These are phyloP conservation scores for Thalassiosira pacifica DNA, from an alignment of 352 stramenopile species.

Conservation along the genomic window DNA sequence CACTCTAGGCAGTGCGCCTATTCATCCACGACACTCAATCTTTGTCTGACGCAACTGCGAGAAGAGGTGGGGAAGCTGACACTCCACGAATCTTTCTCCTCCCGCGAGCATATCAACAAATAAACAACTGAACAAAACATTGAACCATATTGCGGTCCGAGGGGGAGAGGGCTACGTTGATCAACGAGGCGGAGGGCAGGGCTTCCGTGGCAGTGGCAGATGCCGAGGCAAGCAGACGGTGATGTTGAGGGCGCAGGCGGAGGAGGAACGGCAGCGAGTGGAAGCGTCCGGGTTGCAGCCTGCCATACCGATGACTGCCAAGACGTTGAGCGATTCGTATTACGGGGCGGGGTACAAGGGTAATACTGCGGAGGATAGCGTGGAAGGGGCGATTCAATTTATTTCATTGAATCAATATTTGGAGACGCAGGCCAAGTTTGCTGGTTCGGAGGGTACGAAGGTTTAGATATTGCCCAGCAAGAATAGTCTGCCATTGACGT, in stretches of 20 bases:
- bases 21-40: slow-evolving; percentile 52
- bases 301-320: slow-evolving; percentile 35
- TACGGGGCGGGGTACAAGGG: slow-evolving; percentile 3
- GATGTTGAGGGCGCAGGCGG: slow-evolving; percentile 20
- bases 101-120: slow-evolving; percentile 57
- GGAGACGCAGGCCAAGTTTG: slow-evolving; percentile 43
- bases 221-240: slow-evolving; percentile 36
- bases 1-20: slow-evolving; percentile 58
- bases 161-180: slow-evolving; percentile 35
- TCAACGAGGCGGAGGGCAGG: slow-evolving; percentile 62
- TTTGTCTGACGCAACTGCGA: slow-evolving; percentile 60
- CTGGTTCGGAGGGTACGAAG: slow-evolving; percentile 28
- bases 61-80: slow-evolving; percentile 65
- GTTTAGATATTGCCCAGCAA: slow-evolving; percentile 42
- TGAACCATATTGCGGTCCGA: slow-evolving; percentile 59
- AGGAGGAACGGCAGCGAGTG: slow-evolving; percentile 18
- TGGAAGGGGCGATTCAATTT: slow-evolving; percentile 29
- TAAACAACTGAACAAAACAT: no score
- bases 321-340: background rate
- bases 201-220: slow-evolving; percentile 31
- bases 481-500: slow-evolving; percentile 35
- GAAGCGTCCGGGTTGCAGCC: slow-evolving; percentile 31
- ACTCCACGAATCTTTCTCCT: slow-evolving; percentile 62
- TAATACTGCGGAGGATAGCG: slow-evolving; percentile 7
- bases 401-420: slow-evolving; percentile 35